Base-by-base conservation (phyloP, 2,329 filamentous ascomycete genomes). In the Penicillium sp. region DNA sequence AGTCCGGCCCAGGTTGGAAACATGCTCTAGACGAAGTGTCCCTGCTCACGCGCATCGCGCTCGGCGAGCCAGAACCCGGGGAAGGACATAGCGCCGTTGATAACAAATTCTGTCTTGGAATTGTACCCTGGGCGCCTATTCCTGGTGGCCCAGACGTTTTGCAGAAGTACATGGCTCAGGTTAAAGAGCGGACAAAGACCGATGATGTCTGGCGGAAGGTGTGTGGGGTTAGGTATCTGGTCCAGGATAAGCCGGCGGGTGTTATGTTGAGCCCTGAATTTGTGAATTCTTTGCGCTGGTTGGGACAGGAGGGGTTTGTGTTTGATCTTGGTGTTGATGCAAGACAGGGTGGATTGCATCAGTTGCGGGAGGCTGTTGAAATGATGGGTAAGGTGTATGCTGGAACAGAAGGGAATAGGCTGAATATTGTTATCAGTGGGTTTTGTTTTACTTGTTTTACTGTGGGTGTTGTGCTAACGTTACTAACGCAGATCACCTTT, bases 291-390 rank as follows among this genome's bases (percentile, higher is more conserved):
- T 66, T 91, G 62, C 83, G 79, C 72, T 81, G 86, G 67, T 73
- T 91, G 41, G 87, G 84, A 4, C 77, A 77, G 46, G 78, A 77
- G 54, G 82, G 83, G 0, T 81, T 86, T 63, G 80, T 82, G 1
- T 96, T 96, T 68, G 92, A 96, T 68, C 75, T 96, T 0, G 91
- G 89, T 0, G 82, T 96, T 11, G 90, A 96, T 76, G 84, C 88
- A 63, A 83, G 89, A 67, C 79, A 83, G n/a, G 83, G 87, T 25
- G 92, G 90, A 5, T 78, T 86, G 52, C 83, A 81, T 74, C 90
- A 90, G 75, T 77, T 90, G 56, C 83, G 87, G 50, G 87, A 91
- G 72, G 77, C 83, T 4, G 79, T 87, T 11, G 80, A 84, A 69
- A 87, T 91, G 80, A 84, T 91, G 66, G 79, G 81, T 60, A 81